These are phyloP conservation scores for Thielaviopsis musarum DNA, from an alignment of 2,329 filamentous ascomycete species.

Conservation along the genomic window DNA sequence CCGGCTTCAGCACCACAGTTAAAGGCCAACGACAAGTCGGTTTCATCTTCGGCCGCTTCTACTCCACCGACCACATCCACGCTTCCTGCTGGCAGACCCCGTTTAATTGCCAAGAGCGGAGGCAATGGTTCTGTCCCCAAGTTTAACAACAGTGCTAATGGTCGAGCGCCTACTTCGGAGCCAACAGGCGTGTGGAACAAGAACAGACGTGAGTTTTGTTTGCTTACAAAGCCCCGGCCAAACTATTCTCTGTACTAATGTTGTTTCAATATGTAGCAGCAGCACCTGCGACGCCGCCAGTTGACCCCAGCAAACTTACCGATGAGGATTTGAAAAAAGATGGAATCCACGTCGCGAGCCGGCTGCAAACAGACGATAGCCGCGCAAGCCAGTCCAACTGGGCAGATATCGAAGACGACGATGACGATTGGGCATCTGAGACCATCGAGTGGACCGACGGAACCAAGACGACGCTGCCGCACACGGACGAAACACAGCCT, in stretches of 20 bases:
- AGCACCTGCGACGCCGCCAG: conserved; percentile 29
- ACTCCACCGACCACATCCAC: conserved; percentile 24
- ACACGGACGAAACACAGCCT: conserved; percentile 26
- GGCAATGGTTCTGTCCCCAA: conserved; percentile 34
- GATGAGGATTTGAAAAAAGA: conserved; percentile 79
- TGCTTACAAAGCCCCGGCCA: neutral
- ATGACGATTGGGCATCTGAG: conserved; percentile 75
- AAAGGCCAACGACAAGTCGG: conserved; percentile 35
- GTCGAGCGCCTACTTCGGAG: conserved; percentile 49
- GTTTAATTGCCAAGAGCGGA: conserved; percentile 60
- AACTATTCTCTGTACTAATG: neutral
- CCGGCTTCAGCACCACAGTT: conserved; percentile 26
- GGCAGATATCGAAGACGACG: conserved; percentile 80
- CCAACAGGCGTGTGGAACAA: conserved; percentile 74
- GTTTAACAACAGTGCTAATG: conserved; percentile 30
- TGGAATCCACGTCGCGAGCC: conserved; percentile 69
- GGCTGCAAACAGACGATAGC: conserved; percentile 57
- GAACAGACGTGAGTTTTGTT: conserved; percentile 50
- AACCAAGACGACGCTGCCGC: conserved; percentile 61
- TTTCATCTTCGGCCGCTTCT: conserved; percentile 24
- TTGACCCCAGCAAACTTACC: conserved; percentile 66
- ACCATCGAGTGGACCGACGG: conserved; percentile 79
- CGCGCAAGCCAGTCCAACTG: conserved; percentile 60
- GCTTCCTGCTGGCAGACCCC: conserved; percentile 42
- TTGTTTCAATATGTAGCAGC: conserved; percentile 25